Evolutionary conservation across 345 rosid species (phyloP), one percentile per base, ranked within the genome.

Genomic region (Capsella bursapastoris): DNA sequence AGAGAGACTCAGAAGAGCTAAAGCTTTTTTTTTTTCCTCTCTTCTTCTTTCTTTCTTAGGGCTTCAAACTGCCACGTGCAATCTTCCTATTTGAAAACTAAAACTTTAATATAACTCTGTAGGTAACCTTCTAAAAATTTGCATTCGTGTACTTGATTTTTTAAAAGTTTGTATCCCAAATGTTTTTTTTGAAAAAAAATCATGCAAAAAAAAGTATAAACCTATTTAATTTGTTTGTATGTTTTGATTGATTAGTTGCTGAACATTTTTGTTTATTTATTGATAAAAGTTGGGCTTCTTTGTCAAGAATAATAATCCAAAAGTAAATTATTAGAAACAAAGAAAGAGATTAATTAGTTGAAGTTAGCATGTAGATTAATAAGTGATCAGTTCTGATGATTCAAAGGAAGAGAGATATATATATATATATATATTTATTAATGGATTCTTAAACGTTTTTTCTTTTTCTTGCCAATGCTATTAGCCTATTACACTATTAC

Each of bases 61-160:
- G 75, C 53, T 70, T 70, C 71, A 64, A 45, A 56, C 66, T 38
- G 43, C 66, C 80, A 76, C 75, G 71, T 76, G 71, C 44, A 38
- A 0, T 29, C 60, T 47, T 70, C 38, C n/a, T 1, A 64, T 70
- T 76, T 56, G 63, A 75, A 75, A 18, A 8, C 37, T 11, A 60
- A 2, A 18, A 18, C 22, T 38, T 57, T 15, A 62, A 12, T 44
- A 2, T 15, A 55, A 47, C 50, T 47, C 43, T 18, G 1, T 18
- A 18, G 22, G 22, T 18, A 18, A 18, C 22, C 25, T 22, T 22
- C 25, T 22, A 22, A 22, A 1, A 29, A 11, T 11, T 53, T 28
- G 10, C 16, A 53, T 55, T 7, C 37, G 34, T 15, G 6, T 32
- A 32, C 1, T 32, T 32, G 4, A 32, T 32, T 32, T 32, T 29